Base-by-base conservation (phyloP, 2,329 filamentous ascomycete genomes). In the Calonectria pseudoturangicola region DNA sequence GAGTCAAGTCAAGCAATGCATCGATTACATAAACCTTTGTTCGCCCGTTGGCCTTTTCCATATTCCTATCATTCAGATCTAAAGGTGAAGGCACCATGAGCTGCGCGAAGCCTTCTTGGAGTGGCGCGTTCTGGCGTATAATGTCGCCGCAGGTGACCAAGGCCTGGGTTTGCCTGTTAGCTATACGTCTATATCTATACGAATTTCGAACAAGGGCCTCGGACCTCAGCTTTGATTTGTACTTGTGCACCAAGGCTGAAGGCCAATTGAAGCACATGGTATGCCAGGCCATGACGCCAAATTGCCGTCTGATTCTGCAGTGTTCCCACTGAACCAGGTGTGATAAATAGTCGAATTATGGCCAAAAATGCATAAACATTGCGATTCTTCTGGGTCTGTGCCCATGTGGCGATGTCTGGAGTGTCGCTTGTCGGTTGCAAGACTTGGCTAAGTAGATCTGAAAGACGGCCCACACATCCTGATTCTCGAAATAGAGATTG, bases 401-500 rank as follows among this genome's bases (percentile, higher is more conserved):
- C 92, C 94, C 95, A 98, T 28, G 90, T 88, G 15, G 93, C 93
- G 68, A 94, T 88, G 74, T 92, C 91, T n/a, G 75, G 69, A 28
- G 88, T 88, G 21, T 88, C 85, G 47, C 88, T 88, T 69, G 88
- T 85, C 70, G 89, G 87, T 76, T 89, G 85, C 73, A 89, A 86
- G 66, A 89, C 87, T 75, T 90, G 88, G 79, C 90, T 88, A 25
- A 98, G 87, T 41, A 98, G 87, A 45, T 89, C 89, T 18, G 92
- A 89, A 60, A 98, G 87, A 77, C 92, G 93, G 27, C 90, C 89
- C 16, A 98, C 92, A 80, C 93, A 96, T 1, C 95, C 95, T 54
- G 94, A 96, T 82, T 99, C 97, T 70, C 96, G 91, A 83, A 99
- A 98, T 69, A 96, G 92, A 13, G 95, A 95, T 83, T 99, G 97